Base-by-base conservation (phyloP, 768 basidiomycete genomes). In the Paxillus involutus region DNA sequence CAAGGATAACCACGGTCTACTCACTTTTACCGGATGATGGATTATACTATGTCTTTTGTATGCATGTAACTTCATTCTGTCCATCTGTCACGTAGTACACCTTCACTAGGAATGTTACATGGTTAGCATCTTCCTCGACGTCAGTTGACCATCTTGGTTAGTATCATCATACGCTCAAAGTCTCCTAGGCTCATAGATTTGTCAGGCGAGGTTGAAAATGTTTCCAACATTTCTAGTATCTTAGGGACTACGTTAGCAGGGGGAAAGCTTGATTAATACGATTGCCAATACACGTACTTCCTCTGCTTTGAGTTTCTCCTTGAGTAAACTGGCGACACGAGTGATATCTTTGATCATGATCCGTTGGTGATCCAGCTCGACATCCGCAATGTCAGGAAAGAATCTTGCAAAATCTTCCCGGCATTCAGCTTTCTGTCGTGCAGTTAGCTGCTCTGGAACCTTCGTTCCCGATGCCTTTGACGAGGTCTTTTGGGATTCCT, bases 161-260 rank as follows among this genome's bases (percentile, higher is more conserved):
- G 64, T 24, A 84, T 66, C 84, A 92, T 90, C 83, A 94, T 90
- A 19, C 73, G 73, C 59, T 84, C 81, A 61, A 94, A 94, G 66
- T 92, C 89, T 13, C 73, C 68, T 33, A 91, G 74, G 52, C 69
- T 70, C 75, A 93, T 78, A 3, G 87, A 80, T 64, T 83, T 84
- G 67, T 92, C 90, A 0, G 80, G 72, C 0, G 82, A 79, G 0
- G 80, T 82, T 1, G 91, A 89, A 63, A 90, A 93, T 48, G 78
- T 77, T n/a, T 81, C 78, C 1, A 94, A 73, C 90, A 92, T 93
- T 53, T 91, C 89, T 3, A 85, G 60, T 60, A 90, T 85, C 91
- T 92, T 40, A 51, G 29, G 42, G 50, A 12, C n/a, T 44, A 35
- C 46, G 39, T 60, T n/a, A 55, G 52, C 11, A 40, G 40, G 19